Evolutionary conservation across 176 grass and related monocot genomes (phyloP), one percentile per base, ranked within the genome.

Genomic region (Oryza brachyantha): DNA sequence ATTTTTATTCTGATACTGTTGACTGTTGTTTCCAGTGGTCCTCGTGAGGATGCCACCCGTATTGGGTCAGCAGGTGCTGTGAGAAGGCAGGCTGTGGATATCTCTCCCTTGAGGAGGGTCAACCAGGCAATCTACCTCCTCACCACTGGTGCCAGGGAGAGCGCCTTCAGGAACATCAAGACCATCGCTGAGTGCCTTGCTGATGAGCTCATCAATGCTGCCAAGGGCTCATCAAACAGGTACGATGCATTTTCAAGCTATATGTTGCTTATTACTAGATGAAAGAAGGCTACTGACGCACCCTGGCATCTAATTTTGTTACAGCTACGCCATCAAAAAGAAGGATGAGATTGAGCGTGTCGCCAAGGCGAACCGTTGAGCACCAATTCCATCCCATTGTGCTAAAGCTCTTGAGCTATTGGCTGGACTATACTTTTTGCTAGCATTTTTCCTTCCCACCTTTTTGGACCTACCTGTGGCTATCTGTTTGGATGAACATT

Each of bases 21-120:
- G 48, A 52, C 2, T 57, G 52, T 24, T 57, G 7, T 57, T 24
- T 5, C 1, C 68, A 90, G 88, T 77, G 88, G 88, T 17, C 88
- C 88, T 19, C 70, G 88, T 61, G 92, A 94, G 52, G 92, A 94
- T 68, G 92, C 92, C 17, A 94, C 83, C 32, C 79, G 88, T 41
- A 94, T 94, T 65, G 92, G 92, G n/a, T 94, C 92, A 24, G 92
- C 92, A 70, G 92, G 92, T 74, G 92, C 83, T 79, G 92, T 94
- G 29, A 94, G 92, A 58, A 91, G 92, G 74, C 92, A 94, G 68
- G 92, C 92, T 28, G 92, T 94, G 46, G 92, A 94, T 91, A 94
- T 94, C 76, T 94, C 92, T 2, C 92, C 92, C 54, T 67, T 94
- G 46, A 81, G 92, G 71, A 83, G 85, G 14, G 92, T 94, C 29